These are phyloP conservation scores for Claviceps pazoutovae DNA, from an alignment of 2,329 filamentous ascomycete species.

Conservation along the genomic window DNA sequence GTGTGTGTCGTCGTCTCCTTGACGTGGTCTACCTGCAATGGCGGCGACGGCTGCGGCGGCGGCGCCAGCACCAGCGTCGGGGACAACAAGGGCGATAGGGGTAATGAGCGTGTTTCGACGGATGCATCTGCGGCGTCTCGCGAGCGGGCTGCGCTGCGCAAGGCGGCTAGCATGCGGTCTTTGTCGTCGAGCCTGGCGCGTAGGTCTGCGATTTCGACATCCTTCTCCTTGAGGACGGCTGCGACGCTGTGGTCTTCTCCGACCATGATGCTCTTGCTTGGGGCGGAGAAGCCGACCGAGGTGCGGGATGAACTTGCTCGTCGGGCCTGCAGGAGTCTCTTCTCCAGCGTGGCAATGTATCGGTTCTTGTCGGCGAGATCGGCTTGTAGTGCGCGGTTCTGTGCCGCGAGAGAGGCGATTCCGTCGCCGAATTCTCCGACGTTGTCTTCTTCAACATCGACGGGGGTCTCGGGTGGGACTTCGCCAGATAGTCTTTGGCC, in stretches of 20 bases:
- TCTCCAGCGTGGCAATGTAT: conserved; percentile 89
- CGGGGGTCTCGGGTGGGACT: conserved; percentile 21
- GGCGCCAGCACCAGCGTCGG: not conserved
- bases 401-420: conserved; percentile 65
- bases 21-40: conserved; percentile 6
- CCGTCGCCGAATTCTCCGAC: conserved; percentile 77
- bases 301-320: conserved; percentile 80
- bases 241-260: conserved; percentile 67
- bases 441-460: conserved; percentile 51
- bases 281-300: conserved; percentile 54
- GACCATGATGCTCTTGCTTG: conserved; percentile 51
- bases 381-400: conserved; percentile 84
- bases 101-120: conserved; percentile 19
- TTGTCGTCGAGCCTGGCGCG: conserved; percentile 84
- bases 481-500: conserved; percentile 30
- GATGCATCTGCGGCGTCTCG: conserved; percentile 61
- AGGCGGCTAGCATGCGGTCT: conserved; percentile 78
- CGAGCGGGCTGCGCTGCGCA: conserved; percentile 74
- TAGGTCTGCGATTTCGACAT: conserved; percentile 85
- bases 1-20: conserved; percentile 4
- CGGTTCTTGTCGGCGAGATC: conserved; percentile 94
- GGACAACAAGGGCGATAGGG: conserved; percentile 4
- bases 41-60: conserved; percentile 15
- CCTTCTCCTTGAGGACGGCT: conserved; percentile 68
- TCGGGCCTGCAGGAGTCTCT: conserved; percentile 77